phyloP scores from a whole-genome alignment of 768 basidiomycete species.

The Podaxis sp. region DNA sequence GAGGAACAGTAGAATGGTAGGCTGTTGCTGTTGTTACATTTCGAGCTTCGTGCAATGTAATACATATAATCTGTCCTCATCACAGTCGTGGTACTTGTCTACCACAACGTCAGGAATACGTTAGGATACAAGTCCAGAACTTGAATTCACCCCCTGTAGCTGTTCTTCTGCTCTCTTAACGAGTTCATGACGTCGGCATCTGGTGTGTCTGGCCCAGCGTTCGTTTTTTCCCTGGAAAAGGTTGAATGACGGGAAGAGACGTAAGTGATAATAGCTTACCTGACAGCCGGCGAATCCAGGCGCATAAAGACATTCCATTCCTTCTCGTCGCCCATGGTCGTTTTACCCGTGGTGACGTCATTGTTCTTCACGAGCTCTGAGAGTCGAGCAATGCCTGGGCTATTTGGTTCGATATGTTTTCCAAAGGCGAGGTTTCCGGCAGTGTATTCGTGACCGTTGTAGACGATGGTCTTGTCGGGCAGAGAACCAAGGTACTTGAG shows the following conservation, averaged over 20 bases:
- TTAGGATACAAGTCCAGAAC: neutral
- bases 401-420: slow-evolving; percentile 55
- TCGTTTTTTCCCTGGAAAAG: slow-evolving; percentile 46
- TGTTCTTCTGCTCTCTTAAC: slow-evolving; percentile 84
- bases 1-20: neutral
- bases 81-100: slow-evolving; percentile 4
- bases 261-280: slow-evolving; percentile 40
- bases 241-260: neutral
- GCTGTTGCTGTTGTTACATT: neutral
- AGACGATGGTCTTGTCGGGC: slow-evolving; percentile 77
- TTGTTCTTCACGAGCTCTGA: slow-evolving; percentile 56
- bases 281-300: slow-evolving; percentile 56
- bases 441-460: slow-evolving; percentile 94
- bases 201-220: slow-evolving; percentile 37
- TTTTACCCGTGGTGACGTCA: slow-evolving; percentile 69
- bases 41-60: neutral
- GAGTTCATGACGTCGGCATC: slow-evolving; percentile 67
- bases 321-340: slow-evolving; percentile 92
- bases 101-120: neutral
- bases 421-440: slow-evolving; percentile 71
- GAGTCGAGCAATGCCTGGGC: slow-evolving; percentile 59
- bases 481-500: slow-evolving; percentile 68
- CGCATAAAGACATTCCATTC: slow-evolving; percentile 97
- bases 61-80: neutral
- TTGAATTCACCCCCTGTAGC: slow-evolving; percentile 56